phyloP scores from a whole-genome alignment of 305 asterid genomes.

The Solanum hybrid region DNA sequence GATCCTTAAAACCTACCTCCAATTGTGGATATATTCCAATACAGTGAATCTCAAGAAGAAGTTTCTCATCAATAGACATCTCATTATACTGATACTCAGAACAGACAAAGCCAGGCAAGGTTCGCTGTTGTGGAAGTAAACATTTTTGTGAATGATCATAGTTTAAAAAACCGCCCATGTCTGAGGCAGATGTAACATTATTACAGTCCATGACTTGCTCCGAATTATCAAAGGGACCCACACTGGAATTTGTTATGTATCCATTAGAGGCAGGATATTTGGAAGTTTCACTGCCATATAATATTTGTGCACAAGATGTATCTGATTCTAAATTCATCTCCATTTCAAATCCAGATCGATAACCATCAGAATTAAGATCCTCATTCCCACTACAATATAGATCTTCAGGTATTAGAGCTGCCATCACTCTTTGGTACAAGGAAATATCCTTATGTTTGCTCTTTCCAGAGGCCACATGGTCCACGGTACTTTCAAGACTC shows the following conservation, averaged over 20 bases:
- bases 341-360: constrained; percentile 44
- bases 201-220: constrained; percentile 29
- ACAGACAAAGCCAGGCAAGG: constrained; percentile 31
- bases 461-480: constrained; percentile 33
- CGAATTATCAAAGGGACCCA: constrained; percentile 35
- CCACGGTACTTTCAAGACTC: constrained; percentile 41
- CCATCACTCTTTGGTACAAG: constrained; percentile 68
- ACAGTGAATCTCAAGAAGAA: constrained; percentile 67
- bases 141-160: constrained; percentile 42
- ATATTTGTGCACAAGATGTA: constrained; percentile 27
- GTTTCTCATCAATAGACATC: constrained; percentile 71
- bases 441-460: constrained; percentile 43
- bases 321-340: constrained; percentile 45
- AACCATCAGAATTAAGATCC: constrained; percentile 35
- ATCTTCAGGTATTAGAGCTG: constrained; percentile 68
- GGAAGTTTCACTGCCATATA: constrained; percentile 31
- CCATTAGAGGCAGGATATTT: constrained; percentile 48
- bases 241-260: constrained; percentile 31
- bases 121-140: constrained; percentile 31
- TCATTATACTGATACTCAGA: constrained; percentile 54
- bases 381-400: constrained; percentile 35
- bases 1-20: constrained; percentile 43
- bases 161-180: constrained; percentile 24
- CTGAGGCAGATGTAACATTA: constrained; percentile 26
- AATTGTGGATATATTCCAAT: constrained; percentile 75